phyloP scores from a whole-genome alignment of 257 asterid genomes.

The Penstemon eatonii region DNA sequence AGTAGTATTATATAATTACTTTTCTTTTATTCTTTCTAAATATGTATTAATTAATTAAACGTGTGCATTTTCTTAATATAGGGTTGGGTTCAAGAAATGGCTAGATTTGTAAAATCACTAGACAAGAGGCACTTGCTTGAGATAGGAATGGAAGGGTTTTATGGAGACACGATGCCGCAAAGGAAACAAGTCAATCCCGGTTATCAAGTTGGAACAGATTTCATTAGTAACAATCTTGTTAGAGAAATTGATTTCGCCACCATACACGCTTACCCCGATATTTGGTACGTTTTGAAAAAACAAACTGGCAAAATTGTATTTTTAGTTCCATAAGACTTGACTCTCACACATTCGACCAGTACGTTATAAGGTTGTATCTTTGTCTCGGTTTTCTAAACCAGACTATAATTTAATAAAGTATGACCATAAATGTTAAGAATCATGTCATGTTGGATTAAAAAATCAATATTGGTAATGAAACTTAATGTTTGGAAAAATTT shows the following conservation, averaged over 20 bases:
- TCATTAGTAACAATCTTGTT: slow-evolving; percentile 51
- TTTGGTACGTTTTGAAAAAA: slow-evolving; percentile 24
- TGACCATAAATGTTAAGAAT: no score
- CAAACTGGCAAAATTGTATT: neutral
- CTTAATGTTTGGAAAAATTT: no score
- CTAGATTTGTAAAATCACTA: slow-evolving; percentile 53
- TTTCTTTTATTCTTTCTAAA: no score
- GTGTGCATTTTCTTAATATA: neutral
- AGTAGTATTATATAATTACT: neutral
- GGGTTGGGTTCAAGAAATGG: slow-evolving; percentile 71
- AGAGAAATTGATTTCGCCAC: slow-evolving; percentile 67
- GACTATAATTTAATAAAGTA: no score
- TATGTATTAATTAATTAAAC: neutral
- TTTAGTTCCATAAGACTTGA: no score
- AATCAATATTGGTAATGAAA: slow-evolving; percentile 14
- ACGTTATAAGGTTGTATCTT: neutral
- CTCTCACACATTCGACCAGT: neutral
- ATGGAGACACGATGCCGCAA: slow-evolving; percentile 62
- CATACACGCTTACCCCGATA: slow-evolving; percentile 65
- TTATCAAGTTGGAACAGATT: slow-evolving; percentile 79
- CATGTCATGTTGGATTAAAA: neutral
- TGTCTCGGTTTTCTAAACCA: no score
- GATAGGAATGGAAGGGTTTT: slow-evolving; percentile 83
- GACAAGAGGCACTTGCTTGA: slow-evolving; percentile 61
- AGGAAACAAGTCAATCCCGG: slow-evolving; percentile 65